These are phyloP conservation scores for Buddleja alternifolia DNA, from an alignment of 257 asterid genomes.

Conservation along the genomic window DNA sequence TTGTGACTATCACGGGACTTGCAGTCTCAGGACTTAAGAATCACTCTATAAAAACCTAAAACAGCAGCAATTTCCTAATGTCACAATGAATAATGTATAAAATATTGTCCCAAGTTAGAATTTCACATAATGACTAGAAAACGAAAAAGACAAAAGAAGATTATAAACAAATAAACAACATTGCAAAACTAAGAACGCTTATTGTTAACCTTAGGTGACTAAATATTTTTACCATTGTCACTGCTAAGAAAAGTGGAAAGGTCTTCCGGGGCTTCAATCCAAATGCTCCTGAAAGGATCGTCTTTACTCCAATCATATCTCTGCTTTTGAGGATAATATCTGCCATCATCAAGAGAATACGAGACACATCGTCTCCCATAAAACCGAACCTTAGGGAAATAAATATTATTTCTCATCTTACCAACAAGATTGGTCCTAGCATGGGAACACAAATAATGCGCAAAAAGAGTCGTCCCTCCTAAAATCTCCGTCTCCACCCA, in stretches of 20 bases:
- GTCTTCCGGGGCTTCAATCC: constrained; percentile 93
- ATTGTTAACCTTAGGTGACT: background rate
- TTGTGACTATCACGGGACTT: background rate
- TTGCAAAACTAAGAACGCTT: background rate
- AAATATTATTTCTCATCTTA: constrained; percentile 71
- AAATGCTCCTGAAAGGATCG: constrained; percentile 71
- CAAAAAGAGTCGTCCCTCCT: constrained; percentile 76
- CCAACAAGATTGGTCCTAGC: constrained; percentile 84
- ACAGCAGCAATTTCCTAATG: constrained; percentile 21
- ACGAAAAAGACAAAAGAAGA: background rate
- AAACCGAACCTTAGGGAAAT: constrained; percentile 78
- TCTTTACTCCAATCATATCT: constrained; percentile 82
- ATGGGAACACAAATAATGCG: constrained; percentile 74
- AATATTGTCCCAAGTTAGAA: constrained; percentile 19
- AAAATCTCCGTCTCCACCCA: constrained; percentile 74
- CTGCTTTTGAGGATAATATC: constrained; percentile 84
- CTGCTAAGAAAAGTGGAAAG: constrained; percentile 46
- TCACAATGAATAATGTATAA: constrained; percentile 29
- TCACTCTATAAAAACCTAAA: too few relatives aligned
- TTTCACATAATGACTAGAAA: constrained; percentile 21
- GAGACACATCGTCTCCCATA: constrained; percentile 82
- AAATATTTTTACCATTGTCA: background rate
- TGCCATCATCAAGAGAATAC: constrained; percentile 56
- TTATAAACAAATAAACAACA: constrained; percentile 14
- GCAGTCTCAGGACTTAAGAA: too few relatives aligned